Conservation (phyloP, 306 rosid species). For the Lupinus albus region DNA sequence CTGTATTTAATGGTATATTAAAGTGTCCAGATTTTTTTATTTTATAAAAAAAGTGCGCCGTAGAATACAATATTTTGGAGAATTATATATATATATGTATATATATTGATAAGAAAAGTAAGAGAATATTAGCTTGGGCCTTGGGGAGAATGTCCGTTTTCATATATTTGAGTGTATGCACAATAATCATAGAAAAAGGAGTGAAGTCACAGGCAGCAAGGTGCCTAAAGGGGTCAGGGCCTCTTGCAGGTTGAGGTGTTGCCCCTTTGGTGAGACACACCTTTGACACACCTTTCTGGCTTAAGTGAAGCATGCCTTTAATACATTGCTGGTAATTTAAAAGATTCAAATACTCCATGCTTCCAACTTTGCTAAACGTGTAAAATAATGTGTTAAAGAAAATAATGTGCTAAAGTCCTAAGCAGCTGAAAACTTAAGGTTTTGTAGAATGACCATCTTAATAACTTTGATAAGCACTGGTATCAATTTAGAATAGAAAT, state of each 20-base stretch:
- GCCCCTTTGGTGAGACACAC: constrained; percentile 10
- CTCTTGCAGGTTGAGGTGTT: background rate
- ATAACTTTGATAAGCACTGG: no score
- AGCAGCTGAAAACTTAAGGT: background rate
- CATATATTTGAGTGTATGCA: background rate
- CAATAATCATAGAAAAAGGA: background rate
- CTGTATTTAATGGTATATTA: background rate
- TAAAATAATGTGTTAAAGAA: background rate
- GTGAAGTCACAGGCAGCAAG: background rate
- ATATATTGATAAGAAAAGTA: no score
- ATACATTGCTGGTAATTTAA: background rate
- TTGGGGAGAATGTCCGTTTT: background rate
- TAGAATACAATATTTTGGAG: background rate
- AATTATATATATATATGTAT: no score
- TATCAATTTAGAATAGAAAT: no score
- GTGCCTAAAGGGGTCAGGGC: background rate
- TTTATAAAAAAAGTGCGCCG: background rate
- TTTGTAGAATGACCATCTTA: background rate
- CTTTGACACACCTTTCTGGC: background rate
- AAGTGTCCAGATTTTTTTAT: background rate
- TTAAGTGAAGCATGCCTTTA: background rate
- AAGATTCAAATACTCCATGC: background rate
- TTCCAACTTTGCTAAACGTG: constrained; percentile 7
- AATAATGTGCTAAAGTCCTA: background rate
- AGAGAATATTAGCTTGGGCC: constrained; percentile 3